Evolutionary conservation across 2,329 filamentous ascomycete species (phyloP), one percentile per base, ranked within the genome.

Genomic region (Parascedosporium putredinis): DNA sequence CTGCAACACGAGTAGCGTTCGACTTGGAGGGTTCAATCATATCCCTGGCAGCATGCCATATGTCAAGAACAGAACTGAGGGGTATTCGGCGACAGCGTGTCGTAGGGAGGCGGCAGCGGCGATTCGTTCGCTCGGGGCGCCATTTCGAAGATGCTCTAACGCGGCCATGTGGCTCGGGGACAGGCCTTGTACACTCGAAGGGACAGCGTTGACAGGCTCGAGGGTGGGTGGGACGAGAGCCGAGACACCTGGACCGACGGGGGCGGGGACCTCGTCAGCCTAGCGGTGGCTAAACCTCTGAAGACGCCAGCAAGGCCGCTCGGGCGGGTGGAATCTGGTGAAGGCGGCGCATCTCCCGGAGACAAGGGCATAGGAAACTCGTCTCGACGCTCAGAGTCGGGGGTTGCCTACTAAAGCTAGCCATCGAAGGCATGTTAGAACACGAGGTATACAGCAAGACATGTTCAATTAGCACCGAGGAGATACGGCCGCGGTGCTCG

Each of bases 41-140:
- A 57, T 85, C 81, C 59, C 81, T 82, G 43, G 73, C 79, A 12
- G 79, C 78, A 54, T 79, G 75, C 79, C 82, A 86, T 51, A 86
- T 81, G 43, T 79, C 75, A 45, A 78, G 67, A 10, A 81, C 73
- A 5, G 76, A 73, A 51, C 74, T 75, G 24, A 83, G 64, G 79
- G 76, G 57, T 78, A 79, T 54, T 82, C 78, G 27, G 72, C 64
- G 29, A 84, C 71, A 51, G 75, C 70, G 56, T 71, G 65, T 38
- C 76, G 74, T 36, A 84, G 64, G n/a, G 73, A 69, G 51, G 72
- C 70, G 42, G 79, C 80, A 7, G 80, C 81, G 22, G 72, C 65
- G 20, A 81, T 68, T 36, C 79, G 71, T 55, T 82, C 78, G 54
- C 64, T 64, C 4, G 74, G 63, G 22, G 68, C 63, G 29, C 74